Conservation (phyloP, 306 rosid genomes). For the Hippophae tibetana region DNA sequence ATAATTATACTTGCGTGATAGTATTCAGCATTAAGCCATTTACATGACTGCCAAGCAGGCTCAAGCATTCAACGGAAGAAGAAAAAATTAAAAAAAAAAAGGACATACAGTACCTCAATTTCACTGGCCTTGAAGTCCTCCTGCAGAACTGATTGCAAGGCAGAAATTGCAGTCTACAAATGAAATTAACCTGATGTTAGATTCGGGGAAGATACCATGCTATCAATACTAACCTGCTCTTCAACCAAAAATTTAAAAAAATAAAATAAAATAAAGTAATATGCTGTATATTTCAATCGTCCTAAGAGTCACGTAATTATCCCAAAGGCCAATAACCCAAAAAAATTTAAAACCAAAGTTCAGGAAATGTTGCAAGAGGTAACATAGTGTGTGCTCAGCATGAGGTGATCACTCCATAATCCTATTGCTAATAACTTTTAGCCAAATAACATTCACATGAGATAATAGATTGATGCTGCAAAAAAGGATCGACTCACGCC, state of each 20-base stretch:
- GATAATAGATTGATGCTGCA: neutral
- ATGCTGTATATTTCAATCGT: too few species aligned
- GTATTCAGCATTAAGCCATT: neutral
- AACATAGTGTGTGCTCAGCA: too few species aligned
- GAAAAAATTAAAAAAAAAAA: too few species aligned
- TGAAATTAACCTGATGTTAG: slow-evolving; percentile 1
- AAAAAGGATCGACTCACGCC: neutral
- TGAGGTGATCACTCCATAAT: too few species aligned
- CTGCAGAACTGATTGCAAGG: slow-evolving; percentile 95
- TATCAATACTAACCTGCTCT: neutral
- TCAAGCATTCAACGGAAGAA: neutral
- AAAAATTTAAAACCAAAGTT: too few species aligned
- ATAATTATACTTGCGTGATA: too few species aligned
- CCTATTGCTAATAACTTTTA: too few species aligned
- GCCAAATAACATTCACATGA: neutral
- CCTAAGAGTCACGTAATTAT: too few species aligned
- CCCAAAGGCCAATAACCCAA: too few species aligned
- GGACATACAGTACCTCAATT: slow-evolving; percentile 63
- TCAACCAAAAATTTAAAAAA: neutral
- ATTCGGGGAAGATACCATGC: neutral
- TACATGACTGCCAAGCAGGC: neutral
- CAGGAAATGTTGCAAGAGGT: too few species aligned
- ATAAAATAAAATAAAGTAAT: too few species aligned
- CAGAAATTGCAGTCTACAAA: slow-evolving; percentile 88
- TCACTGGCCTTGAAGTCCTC: slow-evolving; percentile 97